phyloP scores from a whole-genome alignment of 345 rosid genomes.

The Linum lewisii region DNA sequence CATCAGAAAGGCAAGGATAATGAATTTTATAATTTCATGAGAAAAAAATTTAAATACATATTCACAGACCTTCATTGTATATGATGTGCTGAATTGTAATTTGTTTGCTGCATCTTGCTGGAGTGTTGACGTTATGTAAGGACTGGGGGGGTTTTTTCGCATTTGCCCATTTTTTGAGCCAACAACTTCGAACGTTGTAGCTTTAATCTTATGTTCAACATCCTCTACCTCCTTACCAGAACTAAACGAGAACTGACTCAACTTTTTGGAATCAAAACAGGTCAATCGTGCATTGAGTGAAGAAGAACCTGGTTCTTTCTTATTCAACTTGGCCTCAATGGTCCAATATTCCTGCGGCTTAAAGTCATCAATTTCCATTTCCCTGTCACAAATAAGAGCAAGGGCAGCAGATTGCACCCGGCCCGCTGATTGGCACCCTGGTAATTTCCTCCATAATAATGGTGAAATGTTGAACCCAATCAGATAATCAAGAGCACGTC shows the following conservation, averaged over 20 bases:
- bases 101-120: constrained; percentile 99
- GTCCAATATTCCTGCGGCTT: constrained; percentile 85
- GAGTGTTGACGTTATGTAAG: constrained; percentile 93
- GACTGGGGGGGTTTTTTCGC: constrained; percentile 77
- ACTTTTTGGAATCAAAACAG: constrained; percentile 50
- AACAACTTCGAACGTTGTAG: constrained; percentile 45
- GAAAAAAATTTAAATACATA: constrained; percentile 8
- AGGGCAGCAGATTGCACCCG: constrained; percentile 98
- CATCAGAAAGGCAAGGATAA: background rate
- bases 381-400: constrained; percentile 85
- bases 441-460: constrained; percentile 88
- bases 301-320: constrained; percentile 22
- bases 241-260: constrained; percentile 65
- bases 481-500: constrained; percentile 93
- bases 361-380: constrained; percentile 82
- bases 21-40: background rate
- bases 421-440: constrained; percentile 97
- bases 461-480: constrained; percentile 96
- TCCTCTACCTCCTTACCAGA: constrained; percentile 45
- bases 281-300: constrained; percentile 42
- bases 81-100: constrained; percentile 54
- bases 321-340: constrained; percentile 41
- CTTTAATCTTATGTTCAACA: constrained; percentile 46
- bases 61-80: constrained; percentile 81
- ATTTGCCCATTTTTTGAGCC: constrained; percentile 41